Percentiles rank a stretch among this genome's conserved stretches.
phyloP scores from a whole-genome alignment of 495 filamentous ascomycete genomes.

The Podospora pseudocomata region DNA sequence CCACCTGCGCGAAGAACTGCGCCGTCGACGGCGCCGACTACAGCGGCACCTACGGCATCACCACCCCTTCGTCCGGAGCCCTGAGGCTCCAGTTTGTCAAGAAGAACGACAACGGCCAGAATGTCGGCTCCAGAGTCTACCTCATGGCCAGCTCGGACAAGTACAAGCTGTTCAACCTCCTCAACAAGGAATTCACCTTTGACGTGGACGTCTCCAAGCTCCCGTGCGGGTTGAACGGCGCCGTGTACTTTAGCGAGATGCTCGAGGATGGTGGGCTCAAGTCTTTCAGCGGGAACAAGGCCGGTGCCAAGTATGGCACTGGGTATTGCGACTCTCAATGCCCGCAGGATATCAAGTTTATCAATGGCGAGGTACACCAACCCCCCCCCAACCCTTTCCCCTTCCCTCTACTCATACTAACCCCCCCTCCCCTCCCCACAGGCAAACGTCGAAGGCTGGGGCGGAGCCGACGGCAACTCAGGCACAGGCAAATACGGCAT shows the following conservation, averaged over 20 bases:
- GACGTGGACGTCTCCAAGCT: slow-evolving; percentile 65
- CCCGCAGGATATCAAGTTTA: slow-evolving; percentile 64
- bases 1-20: slow-evolving; percentile 55
- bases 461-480: slow-evolving; percentile 48
- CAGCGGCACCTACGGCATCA: slow-evolving; percentile 56
- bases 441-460: slow-evolving; percentile 57
- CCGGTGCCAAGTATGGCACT: slow-evolving; percentile 66
- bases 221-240: slow-evolving; percentile 68
- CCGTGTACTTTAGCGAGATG: slow-evolving; percentile 66
- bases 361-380: slow-evolving; percentile 52
- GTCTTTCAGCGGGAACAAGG: slow-evolving; percentile 54
- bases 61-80: slow-evolving; percentile 48
- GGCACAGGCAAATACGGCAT: slow-evolving; percentile 57
- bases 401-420: background rate
- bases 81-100: slow-evolving; percentile 61
- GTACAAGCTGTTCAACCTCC: slow-evolving; percentile 61
- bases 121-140: slow-evolving; percentile 62
- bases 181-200: slow-evolving; percentile 67
- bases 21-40: slow-evolving; percentile 65
- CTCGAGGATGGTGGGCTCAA: slow-evolving; percentile 57
- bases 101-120: slow-evolving; percentile 42
- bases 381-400: no score
- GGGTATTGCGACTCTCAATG: slow-evolving; percentile 72
- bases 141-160: slow-evolving; percentile 54
- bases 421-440: background rate